A percentile compares a stretch with the other conserved stretches of the same genome.
phyloP scores from a whole-genome alignment of 768 basidiomycete species.

The Suillus tomentosus region DNA sequence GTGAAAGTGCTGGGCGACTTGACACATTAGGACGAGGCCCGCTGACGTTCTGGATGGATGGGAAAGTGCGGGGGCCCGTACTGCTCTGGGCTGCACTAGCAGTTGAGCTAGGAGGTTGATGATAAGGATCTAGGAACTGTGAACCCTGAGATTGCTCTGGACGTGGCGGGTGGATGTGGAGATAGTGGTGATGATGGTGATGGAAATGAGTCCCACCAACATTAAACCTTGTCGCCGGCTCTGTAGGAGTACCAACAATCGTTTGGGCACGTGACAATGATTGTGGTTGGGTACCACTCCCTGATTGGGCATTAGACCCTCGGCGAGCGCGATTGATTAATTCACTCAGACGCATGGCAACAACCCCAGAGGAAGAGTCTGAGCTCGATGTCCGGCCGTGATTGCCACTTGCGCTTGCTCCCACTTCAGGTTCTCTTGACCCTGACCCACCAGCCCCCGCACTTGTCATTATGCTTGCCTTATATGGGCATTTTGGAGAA shows the following conservation, averaged over 20 bases:
- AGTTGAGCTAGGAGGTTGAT: background rate
- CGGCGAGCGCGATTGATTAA: conserved; percentile 2
- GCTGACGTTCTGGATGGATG: background rate
- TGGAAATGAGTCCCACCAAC: conserved; percentile 2
- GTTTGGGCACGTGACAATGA: conserved; percentile 1
- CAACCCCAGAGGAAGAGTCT: conserved; percentile 3
- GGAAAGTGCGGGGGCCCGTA: background rate
- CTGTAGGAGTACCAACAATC: background rate
- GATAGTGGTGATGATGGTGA: conserved; percentile 6
- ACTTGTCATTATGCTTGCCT: conserved; percentile 3
- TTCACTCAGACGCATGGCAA: background rate
- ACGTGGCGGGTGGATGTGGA: conserved; percentile 7
- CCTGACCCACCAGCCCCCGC: background rate
- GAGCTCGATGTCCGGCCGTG: background rate
- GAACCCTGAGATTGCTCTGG: conserved; percentile 7
- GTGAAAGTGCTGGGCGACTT: conserved; percentile 1
- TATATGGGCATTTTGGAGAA: conserved; percentile 8
- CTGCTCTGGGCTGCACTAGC: background rate
- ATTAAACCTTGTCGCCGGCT: background rate
- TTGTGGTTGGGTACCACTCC: background rate
- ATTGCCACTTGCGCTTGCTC: background rate
- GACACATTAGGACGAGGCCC: conserved; percentile 5
- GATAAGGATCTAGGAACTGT: conserved; percentile 1
- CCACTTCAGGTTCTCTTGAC: conserved; percentile 1
- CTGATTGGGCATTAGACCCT: background rate